A percentile compares a stretch with the other conserved stretches of the same genome.
These are phyloP conservation scores for Podila verticillata DNA, from an alignment of 192 early-diverging fungal species.

Conservation along the genomic window DNA sequence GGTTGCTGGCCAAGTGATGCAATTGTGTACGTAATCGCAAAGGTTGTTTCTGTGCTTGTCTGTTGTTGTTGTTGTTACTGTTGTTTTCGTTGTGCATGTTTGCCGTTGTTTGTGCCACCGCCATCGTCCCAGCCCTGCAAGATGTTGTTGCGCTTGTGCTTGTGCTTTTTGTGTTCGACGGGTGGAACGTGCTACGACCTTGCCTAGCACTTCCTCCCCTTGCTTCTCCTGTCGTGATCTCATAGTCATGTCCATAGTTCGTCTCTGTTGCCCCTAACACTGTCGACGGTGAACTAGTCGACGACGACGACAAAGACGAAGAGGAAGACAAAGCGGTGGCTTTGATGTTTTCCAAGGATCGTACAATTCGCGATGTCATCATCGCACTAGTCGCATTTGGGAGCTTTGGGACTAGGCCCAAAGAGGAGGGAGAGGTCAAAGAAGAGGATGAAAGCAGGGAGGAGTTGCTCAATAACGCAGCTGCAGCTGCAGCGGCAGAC, in stretches of 20 bases:
- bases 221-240: neutral
- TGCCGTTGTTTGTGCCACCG: neutral
- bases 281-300: neutral
- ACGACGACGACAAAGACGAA: neutral
- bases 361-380: too few species aligned
- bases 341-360: too few species aligned
- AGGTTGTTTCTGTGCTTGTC: too few species aligned
- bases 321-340: neutral
- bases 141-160: conserved; percentile 4
- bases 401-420: too few species aligned
- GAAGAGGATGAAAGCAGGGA: conserved; percentile 15
- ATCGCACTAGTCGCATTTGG: too few species aligned
- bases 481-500: too few species aligned
- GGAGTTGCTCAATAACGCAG: too few species aligned
- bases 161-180: neutral
- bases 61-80: neutral
- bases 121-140: too few species aligned
- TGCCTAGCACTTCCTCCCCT: neutral
- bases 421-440: neutral
- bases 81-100: neutral
- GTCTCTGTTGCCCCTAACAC: neutral
- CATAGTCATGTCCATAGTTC: neutral
- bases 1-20: neutral
- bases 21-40: neutral
- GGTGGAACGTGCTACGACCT: neutral